A percentile compares a stretch with the other conserved stretches of the same genome.
Evolutionary conservation across 2,329 filamentous ascomycete species (phyloP).

Genomic region (Neonectria neomacrospora): DNA sequence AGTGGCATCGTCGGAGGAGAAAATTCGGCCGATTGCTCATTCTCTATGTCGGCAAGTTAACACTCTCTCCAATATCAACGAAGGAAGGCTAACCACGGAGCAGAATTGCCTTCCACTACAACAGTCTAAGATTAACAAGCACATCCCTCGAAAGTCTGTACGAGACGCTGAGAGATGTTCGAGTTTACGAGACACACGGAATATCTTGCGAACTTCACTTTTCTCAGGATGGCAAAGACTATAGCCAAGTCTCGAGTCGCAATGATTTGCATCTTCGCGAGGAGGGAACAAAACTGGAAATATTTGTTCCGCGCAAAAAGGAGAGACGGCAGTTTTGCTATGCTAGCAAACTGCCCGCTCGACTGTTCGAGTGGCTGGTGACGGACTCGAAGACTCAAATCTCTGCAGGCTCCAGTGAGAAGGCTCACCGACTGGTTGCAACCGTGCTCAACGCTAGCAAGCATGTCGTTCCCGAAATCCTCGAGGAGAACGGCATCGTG

Average conservation of each 20-base stretch:
- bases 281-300: not conserved
- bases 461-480: not conserved
- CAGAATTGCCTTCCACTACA: slow-evolving; percentile 17
- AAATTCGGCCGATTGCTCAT: slow-evolving; percentile 5
- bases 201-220: slow-evolving; percentile 10
- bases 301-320: slow-evolving; percentile 15
- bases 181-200: slow-evolving; percentile 19
- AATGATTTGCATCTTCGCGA: slow-evolving; percentile 17
- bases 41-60: slow-evolving; percentile 5
- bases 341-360: slow-evolving; percentile 11
- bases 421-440: slow-evolving; percentile 2
- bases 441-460: not conserved
- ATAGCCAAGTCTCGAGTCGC: not conserved
- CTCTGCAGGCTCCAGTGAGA: not conserved
- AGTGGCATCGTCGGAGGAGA: not conserved
- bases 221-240: slow-evolving; percentile 3
- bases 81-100: not conserved
- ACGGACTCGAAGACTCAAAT: not conserved
- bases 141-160: not conserved
- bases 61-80: not conserved
- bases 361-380: slow-evolving; percentile 22
- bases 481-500: not conserved
- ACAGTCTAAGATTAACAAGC: not conserved
- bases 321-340: slow-evolving; percentile 15
- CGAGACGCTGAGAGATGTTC: not conserved